These are phyloP conservation scores for Phoenix dactylifera DNA, from an alignment of 176 grass and related monocot species.

Conservation along the genomic window DNA sequence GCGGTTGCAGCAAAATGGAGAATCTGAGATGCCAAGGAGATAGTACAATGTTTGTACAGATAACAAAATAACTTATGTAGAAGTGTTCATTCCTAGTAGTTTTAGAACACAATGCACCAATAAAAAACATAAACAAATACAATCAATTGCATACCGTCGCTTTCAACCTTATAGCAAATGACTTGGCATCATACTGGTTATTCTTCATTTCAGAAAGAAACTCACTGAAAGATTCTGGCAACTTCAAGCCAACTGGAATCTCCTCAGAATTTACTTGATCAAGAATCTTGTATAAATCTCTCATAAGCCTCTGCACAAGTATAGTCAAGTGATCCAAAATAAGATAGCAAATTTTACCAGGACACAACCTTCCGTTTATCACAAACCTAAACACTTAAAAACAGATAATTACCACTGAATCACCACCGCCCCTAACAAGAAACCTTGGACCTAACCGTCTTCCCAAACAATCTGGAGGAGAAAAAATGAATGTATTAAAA, in stretches of 20 bases:
- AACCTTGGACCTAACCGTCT: conserved; percentile 76
- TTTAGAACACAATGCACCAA: too few species aligned
- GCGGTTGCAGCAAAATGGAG: too few species aligned
- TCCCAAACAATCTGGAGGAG: conserved; percentile 86
- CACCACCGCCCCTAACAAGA: conserved; percentile 64
- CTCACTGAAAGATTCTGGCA: conserved; percentile 80
- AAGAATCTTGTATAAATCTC: conserved; percentile 70
- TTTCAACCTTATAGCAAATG: conserved; percentile 74
- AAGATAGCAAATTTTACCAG: conserved; percentile 9
- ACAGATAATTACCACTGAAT: conserved; percentile 55
- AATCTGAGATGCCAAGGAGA: too few species aligned
- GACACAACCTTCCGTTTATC: not conserved
- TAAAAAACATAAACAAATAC: too few species aligned
- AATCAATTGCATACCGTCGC: conserved; percentile 40
- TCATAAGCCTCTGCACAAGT: conserved; percentile 61
- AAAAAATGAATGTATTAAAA: conserved; percentile 14
- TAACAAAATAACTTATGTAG: too few species aligned
- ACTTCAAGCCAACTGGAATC: conserved; percentile 50
- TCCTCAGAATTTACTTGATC: conserved; percentile 67
- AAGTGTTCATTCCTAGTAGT: too few species aligned
- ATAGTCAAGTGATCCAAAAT: conserved; percentile 13
- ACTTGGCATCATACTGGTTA: conserved; percentile 79
- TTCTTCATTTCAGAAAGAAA: conserved; percentile 81
- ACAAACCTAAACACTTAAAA: conserved; percentile 5
- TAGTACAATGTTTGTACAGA: too few species aligned